phyloP scores from a whole-genome alignment of 1,139 yeast genomes.

The Sugiyamaella sp. region DNA sequence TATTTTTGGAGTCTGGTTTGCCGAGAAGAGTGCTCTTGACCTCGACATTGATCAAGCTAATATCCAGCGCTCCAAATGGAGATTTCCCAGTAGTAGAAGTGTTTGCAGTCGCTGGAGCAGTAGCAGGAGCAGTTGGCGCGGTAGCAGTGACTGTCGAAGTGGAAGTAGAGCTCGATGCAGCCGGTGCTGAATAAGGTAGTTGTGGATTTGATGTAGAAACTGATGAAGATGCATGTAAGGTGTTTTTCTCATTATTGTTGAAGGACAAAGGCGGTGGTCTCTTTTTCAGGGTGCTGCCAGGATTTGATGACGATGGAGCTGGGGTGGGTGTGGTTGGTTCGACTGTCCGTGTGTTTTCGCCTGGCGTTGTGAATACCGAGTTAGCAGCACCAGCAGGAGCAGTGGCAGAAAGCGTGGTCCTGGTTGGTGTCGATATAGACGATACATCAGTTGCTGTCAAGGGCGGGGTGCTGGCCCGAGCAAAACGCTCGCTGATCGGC shows the following conservation, averaged over 20 bases:
- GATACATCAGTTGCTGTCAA: too few relatives aligned
- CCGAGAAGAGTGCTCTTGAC: constrained; percentile 60
- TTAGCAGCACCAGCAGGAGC: background rate
- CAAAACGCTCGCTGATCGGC: background rate
- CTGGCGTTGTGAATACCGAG: background rate
- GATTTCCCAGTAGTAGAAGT: constrained; percentile 1
- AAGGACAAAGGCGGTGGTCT: constrained; percentile 21
- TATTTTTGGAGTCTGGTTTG: constrained; percentile 39
- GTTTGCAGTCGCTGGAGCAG: background rate
- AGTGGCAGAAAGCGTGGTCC: too few relatives aligned
- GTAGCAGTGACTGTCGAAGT: background rate
- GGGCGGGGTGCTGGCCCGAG: background rate
- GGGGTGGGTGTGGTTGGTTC: constrained; percentile 13
- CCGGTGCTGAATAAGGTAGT: constrained; percentile 5
- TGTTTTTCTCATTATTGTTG: background rate
- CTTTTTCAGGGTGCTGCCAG: constrained; percentile 7
- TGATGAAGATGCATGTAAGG: background rate
- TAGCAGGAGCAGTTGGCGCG: background rate
- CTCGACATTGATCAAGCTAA: constrained; percentile 61
- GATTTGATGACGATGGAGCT: background rate
- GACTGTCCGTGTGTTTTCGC: background rate
- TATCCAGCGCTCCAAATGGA: constrained; percentile 25
- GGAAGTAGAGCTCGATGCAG: background rate
- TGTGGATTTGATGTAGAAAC: background rate
- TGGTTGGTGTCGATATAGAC: too few relatives aligned